A percentile compares a stretch with the other conserved stretches of the same genome.
These are phyloP conservation scores for Ichthyophthirius multifiliis DNA, from an alignment of 169 alveolate genomes.

Conservation along the genomic window DNA sequence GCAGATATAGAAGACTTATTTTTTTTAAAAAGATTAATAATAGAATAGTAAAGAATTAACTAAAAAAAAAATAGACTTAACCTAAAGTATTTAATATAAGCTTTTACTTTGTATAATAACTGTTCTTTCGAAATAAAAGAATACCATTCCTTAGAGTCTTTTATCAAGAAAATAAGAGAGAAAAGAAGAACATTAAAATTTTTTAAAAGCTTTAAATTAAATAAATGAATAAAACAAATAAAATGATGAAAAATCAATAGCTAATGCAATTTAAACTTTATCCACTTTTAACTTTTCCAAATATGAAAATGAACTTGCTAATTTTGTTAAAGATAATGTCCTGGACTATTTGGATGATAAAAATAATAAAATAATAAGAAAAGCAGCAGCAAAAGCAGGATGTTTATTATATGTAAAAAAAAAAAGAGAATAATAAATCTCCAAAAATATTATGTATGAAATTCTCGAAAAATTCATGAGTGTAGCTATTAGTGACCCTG, in stretches of 20 bases:
- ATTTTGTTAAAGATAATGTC: slow-evolving; percentile 67
- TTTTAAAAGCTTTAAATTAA: slow-evolving; percentile 27
- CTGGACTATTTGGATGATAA: slow-evolving; percentile 56
- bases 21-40: background rate
- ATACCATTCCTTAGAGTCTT: background rate
- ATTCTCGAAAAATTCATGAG: slow-evolving; percentile 62
- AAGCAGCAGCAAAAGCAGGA: slow-evolving; percentile 76
- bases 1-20: background rate
- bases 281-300: slow-evolving; percentile 52
- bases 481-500: slow-evolving; percentile 68
- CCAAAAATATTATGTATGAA: slow-evolving; percentile 58
- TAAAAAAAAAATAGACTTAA: background rate
- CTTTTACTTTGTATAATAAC: slow-evolving; percentile 24
- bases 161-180: slow-evolving; percentile 35
- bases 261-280: slow-evolving; percentile 58
- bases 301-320: slow-evolving; percentile 53
- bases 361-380: slow-evolving; percentile 54
- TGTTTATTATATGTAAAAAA: slow-evolving; percentile 50
- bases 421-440: slow-evolving; percentile 47
- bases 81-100: slow-evolving; percentile 6
- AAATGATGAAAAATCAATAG: slow-evolving; percentile 38
- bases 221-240: slow-evolving; percentile 11
- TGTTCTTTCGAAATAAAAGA: background rate
- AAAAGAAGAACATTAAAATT: slow-evolving; percentile 39
- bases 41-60: background rate